phyloP scores from a whole-genome alignment of 2,329 filamentous ascomycete species.

The Ramularia endophylla region DNA sequence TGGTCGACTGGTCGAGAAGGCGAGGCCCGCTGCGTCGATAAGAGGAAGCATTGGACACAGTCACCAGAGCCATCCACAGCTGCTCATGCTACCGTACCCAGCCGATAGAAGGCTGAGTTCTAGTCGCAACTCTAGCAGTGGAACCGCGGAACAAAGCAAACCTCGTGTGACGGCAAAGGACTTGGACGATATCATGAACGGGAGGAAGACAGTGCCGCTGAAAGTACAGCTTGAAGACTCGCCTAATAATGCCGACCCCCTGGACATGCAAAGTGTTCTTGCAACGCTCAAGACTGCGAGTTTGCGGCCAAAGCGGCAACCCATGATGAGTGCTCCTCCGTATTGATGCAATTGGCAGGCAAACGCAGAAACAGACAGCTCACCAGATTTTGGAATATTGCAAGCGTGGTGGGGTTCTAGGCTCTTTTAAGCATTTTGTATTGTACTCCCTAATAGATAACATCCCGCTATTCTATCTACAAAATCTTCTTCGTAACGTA shows the following conservation, averaged over 20 bases:
- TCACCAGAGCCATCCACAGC: slow-evolving; percentile 19
- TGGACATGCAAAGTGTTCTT: slow-evolving; percentile 12
- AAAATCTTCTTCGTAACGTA: slow-evolving; percentile 54
- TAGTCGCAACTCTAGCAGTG: slow-evolving; percentile 12
- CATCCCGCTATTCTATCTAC: slow-evolving; percentile 11
- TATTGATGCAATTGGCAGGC: slow-evolving; percentile 3
- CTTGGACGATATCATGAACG: slow-evolving; percentile 18
- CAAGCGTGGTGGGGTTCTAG: no score
- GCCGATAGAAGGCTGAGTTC: slow-evolving; percentile 17
- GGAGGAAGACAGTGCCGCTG: slow-evolving; percentile 11
- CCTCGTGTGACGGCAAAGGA: slow-evolving; percentile 15
- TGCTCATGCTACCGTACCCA: slow-evolving; percentile 18
- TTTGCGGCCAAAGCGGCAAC: slow-evolving; percentile 6
- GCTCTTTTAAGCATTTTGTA: no score
- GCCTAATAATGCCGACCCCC: background rate
- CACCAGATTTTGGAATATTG: no score
- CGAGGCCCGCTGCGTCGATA: slow-evolving; percentile 12
- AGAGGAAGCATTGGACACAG: slow-evolving; percentile 15
- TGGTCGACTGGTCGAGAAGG: slow-evolving; percentile 17
- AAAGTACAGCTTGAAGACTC: slow-evolving; percentile 1
- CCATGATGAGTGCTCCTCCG: slow-evolving; percentile 11
- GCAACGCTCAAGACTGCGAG: slow-evolving; percentile 9
- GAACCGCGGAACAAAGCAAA: slow-evolving; percentile 7
- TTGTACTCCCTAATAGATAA: background rate
- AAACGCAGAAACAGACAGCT: no score